phyloP scores from a whole-genome alignment of 2,329 filamentous ascomycete species.

The Alternaria triticimaculans region DNA sequence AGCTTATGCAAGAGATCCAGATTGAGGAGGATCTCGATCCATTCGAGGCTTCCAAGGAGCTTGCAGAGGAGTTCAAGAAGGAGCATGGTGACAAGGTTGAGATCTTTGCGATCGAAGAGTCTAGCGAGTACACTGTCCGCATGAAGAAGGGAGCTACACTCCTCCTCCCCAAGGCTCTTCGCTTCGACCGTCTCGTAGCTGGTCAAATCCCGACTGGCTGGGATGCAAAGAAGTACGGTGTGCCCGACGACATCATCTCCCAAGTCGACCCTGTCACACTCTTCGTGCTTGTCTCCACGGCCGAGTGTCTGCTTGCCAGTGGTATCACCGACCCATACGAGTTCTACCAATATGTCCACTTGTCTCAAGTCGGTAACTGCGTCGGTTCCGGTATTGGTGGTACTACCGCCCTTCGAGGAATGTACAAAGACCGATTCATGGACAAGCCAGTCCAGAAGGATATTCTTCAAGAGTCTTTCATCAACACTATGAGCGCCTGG shows the following conservation, averaged over 20 bases:
- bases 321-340: slow-evolving; percentile 99
- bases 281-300: slow-evolving; percentile 92
- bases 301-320: slow-evolving; percentile 85
- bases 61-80: slow-evolving; percentile 94
- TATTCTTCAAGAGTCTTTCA: slow-evolving; percentile 98
- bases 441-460: slow-evolving; percentile 99
- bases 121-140: slow-evolving; percentile 91
- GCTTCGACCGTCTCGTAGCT: slow-evolving; percentile 96
- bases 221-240: slow-evolving; percentile 94
- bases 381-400: slow-evolving; percentile 98
- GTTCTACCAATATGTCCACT: slow-evolving; percentile 99
- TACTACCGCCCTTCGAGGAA: slow-evolving; percentile 86
- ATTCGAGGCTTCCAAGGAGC: slow-evolving; percentile 97
- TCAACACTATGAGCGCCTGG: slow-evolving; percentile 99
- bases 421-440: slow-evolving; percentile 97
- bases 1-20: slow-evolving; percentile 95
- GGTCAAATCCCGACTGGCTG: slow-evolving; percentile 97
- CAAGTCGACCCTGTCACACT: slow-evolving; percentile 97
- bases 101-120: slow-evolving; percentile 92
- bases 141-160: slow-evolving; percentile 95
- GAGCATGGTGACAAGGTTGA: slow-evolving; percentile 98
- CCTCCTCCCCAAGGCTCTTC: slow-evolving; percentile 94
- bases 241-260: slow-evolving; percentile 96
- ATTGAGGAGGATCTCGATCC: slow-evolving; percentile 97
- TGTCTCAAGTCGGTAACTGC: slow-evolving; percentile 97